phyloP scores from a whole-genome alignment of 2,329 filamentous ascomycete species.

The Pyricularia grisea region DNA sequence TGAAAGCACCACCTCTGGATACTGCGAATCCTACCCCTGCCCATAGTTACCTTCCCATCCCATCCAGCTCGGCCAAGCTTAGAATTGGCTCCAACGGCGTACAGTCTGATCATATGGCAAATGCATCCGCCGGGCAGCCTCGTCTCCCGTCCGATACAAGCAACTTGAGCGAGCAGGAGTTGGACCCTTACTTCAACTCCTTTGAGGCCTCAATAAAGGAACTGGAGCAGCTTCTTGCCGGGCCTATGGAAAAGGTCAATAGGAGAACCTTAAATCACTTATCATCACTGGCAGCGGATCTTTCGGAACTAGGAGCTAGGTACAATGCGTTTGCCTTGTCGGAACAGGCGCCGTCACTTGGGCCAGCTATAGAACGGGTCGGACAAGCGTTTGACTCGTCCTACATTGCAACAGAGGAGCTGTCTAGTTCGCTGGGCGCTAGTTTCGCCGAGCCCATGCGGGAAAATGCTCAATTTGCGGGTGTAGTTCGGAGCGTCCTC shows the following conservation, averaged over 20 bases:
- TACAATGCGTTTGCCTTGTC: conserved; percentile 96
- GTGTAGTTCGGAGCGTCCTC: conserved; percentile 81
- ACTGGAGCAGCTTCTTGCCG: conserved; percentile 76
- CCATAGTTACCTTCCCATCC: conserved; percentile 81
- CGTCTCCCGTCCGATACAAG: conserved; percentile 76
- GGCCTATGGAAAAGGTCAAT: conserved; percentile 95
- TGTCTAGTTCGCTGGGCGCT: conserved; percentile 79
- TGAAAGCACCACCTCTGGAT: conserved; percentile 92
- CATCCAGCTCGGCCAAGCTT: conserved; percentile 76
- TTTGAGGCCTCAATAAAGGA: conserved; percentile 91
- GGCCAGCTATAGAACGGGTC: conserved; percentile 85
- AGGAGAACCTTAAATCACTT: conserved; percentile 79
- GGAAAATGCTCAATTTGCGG: conserved; percentile 93
- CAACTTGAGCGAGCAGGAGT: conserved; percentile 73
- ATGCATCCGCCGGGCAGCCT: conserved; percentile 37
- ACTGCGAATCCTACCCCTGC: conserved; percentile 84
- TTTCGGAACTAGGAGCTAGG: conserved; percentile 87
- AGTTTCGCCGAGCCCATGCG: conserved; percentile 97
- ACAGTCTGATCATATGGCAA: conserved; percentile 19
- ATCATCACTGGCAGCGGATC: conserved; percentile 72
- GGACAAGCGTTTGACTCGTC: conserved; percentile 94
- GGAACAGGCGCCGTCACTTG: conserved; percentile 79
- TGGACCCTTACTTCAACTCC: conserved; percentile 92
- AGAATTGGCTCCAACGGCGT: conserved; percentile 42
- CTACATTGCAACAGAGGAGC: conserved; percentile 89